Conservation (phyloP, 2,329 filamentous ascomycete species). For the Colletotrichum camelliae region DNA sequence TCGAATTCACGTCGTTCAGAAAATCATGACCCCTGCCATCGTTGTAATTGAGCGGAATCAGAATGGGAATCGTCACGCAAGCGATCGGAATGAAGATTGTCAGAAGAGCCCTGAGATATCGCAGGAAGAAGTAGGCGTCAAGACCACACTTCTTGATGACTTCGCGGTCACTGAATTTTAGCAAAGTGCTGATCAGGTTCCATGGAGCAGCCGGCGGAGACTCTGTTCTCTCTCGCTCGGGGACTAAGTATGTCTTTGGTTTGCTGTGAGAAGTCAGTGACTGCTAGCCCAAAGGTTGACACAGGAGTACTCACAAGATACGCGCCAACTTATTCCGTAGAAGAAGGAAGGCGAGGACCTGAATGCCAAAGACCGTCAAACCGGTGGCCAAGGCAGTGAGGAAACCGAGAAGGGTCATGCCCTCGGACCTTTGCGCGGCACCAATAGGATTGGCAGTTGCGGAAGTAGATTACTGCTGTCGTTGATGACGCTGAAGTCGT, state of each 20-base stretch:
- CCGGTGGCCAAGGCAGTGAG: slow-evolving; percentile 69
- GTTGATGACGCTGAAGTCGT: neutral
- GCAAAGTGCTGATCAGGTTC: slow-evolving; percentile 62
- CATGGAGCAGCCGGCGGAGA: slow-evolving; percentile 66
- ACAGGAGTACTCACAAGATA: slow-evolving; percentile 71
- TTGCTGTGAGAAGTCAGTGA: slow-evolving; percentile 56
- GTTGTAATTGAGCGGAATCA: slow-evolving; percentile 83
- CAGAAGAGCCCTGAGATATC: slow-evolving; percentile 78
- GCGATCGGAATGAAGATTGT: slow-evolving; percentile 91
- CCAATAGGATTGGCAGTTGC: neutral
- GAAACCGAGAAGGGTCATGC: slow-evolving; percentile 61
- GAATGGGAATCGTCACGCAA: slow-evolving; percentile 78
- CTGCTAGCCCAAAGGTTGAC: neutral
- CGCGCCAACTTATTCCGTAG: slow-evolving; percentile 79
- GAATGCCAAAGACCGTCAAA: slow-evolving; percentile 66
- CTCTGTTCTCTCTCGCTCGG: slow-evolving; percentile 82
- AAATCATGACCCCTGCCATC: slow-evolving; percentile 67
- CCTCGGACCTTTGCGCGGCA: slow-evolving; percentile 32
- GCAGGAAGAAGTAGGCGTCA: slow-evolving; percentile 96
- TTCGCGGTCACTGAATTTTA: slow-evolving; percentile 75
- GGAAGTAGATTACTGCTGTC: neutral
- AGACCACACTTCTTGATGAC: slow-evolving; percentile 95
- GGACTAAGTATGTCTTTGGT: slow-evolving; percentile 85
- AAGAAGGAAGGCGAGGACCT: slow-evolving; percentile 74
- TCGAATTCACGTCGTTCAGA: slow-evolving; percentile 38